Evolutionary conservation across 768 basidiomycete species (phyloP), one percentile per base, ranked within the genome.

Genomic region (Boletus edulis): DNA sequence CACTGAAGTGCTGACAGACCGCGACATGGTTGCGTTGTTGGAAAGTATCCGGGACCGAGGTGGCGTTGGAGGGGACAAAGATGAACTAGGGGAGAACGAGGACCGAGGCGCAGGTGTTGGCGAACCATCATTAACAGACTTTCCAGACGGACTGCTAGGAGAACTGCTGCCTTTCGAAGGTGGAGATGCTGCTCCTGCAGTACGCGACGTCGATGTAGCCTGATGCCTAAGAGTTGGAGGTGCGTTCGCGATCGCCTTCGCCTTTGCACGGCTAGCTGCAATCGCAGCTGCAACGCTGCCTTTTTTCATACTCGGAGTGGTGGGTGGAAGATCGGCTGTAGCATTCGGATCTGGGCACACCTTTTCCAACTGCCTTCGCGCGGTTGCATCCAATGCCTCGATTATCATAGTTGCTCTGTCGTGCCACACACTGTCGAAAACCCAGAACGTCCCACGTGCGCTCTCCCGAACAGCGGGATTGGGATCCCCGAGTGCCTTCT

Each of bases 231-330:
- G 76, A 48, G 81, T 81, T 4, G 91, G 91, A 18, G 91, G 91
- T 10, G 90, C 88, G 32, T 79, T 85, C 3, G 91, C 89, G 56
- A 91, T 91, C 20, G 83, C 86, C 64, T 86, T 92, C 15, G 91
- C 90, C 67, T 91, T 95, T 15, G 88, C 91, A 22, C 93, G 81
- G 67, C 89, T 94, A 20, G 94, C 92, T 39, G 94, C 94, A 62
- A 95, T 90, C 22, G 91, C 84, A 10, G 93, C 90, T 39, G 90
- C 87, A 52, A 94, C 77, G 54, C 90, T 91, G 43, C 82, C 83
- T 71, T 94, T 94, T 74, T 93, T 94, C 50, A 70, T 69, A 50
- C 69, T 72, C 48, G 81, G 82, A 15, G 87, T 82, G 9, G 81
- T 81, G 3, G 80, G 77, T 31, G 79, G 73, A 24, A 77, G 66